Evolutionary conservation across 257 asterid genomes (phyloP), one percentile per base, ranked within the genome.

Genomic region (Cinchona pubescens): DNA sequence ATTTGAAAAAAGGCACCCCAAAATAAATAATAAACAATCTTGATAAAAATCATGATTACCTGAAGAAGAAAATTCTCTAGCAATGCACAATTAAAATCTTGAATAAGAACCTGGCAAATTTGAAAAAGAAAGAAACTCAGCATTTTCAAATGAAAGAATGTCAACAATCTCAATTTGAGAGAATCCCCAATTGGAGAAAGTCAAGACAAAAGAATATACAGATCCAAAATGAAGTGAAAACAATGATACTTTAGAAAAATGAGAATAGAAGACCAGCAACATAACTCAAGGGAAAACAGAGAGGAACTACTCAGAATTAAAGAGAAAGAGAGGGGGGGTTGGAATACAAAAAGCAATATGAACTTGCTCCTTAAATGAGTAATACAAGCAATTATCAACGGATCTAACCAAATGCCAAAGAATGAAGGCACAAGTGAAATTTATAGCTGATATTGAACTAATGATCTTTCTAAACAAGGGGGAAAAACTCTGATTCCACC

Each of bases 51-150:
- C 46, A 16, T 60, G 46, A 16, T 78, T 86, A 95, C 99, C 98
- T 92, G 98, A 82, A 91, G 93, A 82, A 95, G 96, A 84, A 95
- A 91, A 86, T 83, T 95, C 73, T 95, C 99, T 86, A 90, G 99
- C 87, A 92, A 79, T 58, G 98, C 99, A 83, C 99, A 95, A 75
- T 92, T 95, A 86, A 92, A 95, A 82, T 95, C 99, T 85, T 91
- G 96, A 82, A 95, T 84, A 79, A 92, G 98, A 63, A 85, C 96
- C 99, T 95, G 78, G 21, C 79, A 51, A 35, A 75, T 72, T 72
- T 58, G 70, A 66, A 67, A 64, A 56, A 71, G 58, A 72, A 62
- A 71, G 61, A 76, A 80, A 59, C 59, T 73, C 80, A 83, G 75
- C 59, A 59, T 29, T n/a, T 19, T 42, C 27, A 15, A 55, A 61